Evolutionary conservation across 192 early-diverging fungal species (phyloP).

Genomic region (Coemansia sp.): DNA sequence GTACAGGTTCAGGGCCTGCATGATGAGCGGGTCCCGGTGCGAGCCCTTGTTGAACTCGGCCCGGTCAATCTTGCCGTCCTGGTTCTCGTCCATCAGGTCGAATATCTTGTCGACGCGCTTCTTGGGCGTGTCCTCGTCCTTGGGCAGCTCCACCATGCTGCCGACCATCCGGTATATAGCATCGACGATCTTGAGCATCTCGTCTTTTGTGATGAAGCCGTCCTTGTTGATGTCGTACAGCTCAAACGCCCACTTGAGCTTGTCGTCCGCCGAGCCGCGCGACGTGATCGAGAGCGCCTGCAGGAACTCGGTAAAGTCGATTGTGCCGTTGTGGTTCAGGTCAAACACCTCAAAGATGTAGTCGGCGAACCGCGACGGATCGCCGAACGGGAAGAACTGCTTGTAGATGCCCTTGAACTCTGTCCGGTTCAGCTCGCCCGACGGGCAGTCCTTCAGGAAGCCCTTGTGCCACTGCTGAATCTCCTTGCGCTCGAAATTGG

Average conservation of each 20-base stretch:
- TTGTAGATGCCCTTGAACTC: conserved; percentile 93
- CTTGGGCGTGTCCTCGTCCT: conserved; percentile 87
- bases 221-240: conserved; percentile 91
- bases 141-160: conserved; percentile 80
- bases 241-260: conserved; percentile 80
- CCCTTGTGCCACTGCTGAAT: conserved; percentile 96
- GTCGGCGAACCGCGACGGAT: conserved; percentile 83
- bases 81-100: conserved; percentile 81
- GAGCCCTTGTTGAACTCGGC: conserved; percentile 87
- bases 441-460: conserved; percentile 88
- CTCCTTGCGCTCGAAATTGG: conserved; percentile 89
- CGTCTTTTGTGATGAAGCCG: conserved; percentile 76
- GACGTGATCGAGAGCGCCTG: conserved; percentile 79
- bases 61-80: conserved; percentile 73
- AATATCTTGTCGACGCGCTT: conserved; percentile 91
- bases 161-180: conserved; percentile 95
- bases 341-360: conserved; percentile 92
- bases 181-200: conserved; percentile 89
- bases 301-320: conserved; percentile 92
- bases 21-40: conserved; percentile 78
- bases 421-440: conserved; percentile 72
- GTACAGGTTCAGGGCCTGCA: conserved; percentile 83
- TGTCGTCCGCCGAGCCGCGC: conserved; percentile 76
- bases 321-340: conserved; percentile 77
- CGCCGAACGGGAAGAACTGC: conserved; percentile 96